Percentiles rank a stretch among this genome's conserved stretches.
Conservation (phyloP, 148 eudicot genomes). For the Amaranthus cruentus region DNA sequence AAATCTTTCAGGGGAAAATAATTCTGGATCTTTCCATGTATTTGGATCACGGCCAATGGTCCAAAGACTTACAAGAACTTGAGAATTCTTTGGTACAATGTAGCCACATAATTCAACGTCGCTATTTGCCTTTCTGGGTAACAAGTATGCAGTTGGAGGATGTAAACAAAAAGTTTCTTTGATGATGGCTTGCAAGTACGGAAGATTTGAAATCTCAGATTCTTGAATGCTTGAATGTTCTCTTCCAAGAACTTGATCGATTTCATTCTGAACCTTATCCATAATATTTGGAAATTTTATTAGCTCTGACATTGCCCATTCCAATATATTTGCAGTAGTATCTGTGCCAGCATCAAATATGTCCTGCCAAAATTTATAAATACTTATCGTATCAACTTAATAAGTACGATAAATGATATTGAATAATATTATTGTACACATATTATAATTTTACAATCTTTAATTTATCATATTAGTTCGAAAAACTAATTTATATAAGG, state of each 20-base stretch:
- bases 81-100: slow-evolving; percentile 49
- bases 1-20: slow-evolving; percentile 60
- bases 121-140: slow-evolving; percentile 50
- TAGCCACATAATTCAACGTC: slow-evolving; percentile 41
- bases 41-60: slow-evolving; percentile 59
- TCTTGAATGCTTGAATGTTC: slow-evolving; percentile 17
- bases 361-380: slow-evolving; percentile 8
- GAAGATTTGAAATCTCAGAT: slow-evolving; percentile 38
- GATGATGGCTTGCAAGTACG: slow-evolving; percentile 25
- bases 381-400: no score
- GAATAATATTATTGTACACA: no score
- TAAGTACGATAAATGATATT: no score
- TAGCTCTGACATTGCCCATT: slow-evolving; percentile 25
- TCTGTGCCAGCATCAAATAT: neutral
- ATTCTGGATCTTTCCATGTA: slow-evolving; percentile 39
- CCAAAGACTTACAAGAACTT: slow-evolving; percentile 60
- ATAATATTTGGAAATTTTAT: slow-evolving; percentile 14
- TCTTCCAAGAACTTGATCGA: slow-evolving; percentile 16
- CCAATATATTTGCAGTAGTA: slow-evolving; percentile 16
- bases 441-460: no score
- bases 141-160: slow-evolving; percentile 54
- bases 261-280: slow-evolving; percentile 14
- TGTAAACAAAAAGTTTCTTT: slow-evolving; percentile 10
- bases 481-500: no score
- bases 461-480: no score